Base-by-base conservation (phyloP, 2,329 filamentous ascomycete species). In the Dothideomycetes sp. region DNA sequence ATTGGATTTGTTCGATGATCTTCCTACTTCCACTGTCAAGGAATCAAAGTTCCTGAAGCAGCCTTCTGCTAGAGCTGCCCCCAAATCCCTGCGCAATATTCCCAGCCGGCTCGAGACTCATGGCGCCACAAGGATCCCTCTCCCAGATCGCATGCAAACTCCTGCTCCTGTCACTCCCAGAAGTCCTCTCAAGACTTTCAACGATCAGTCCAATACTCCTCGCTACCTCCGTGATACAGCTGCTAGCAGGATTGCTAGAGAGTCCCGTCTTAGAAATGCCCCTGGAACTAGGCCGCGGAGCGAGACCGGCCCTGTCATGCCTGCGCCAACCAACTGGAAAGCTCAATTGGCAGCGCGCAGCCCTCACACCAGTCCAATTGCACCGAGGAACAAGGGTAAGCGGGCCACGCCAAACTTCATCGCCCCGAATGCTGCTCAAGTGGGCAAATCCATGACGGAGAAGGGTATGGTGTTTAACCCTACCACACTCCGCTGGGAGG, bases 401-500 rank as follows among this genome's bases (percentile, higher is more conserved):
- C 56, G 61, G 36, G 48, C 58, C 58, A 49, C 89, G 59, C 91
- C 91, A 40, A 83, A 89, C 15, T 33, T 46, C 24, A 46, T 46
- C 27, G 34, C 42, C 11, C 44, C 44, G 22, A 40, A 37, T 33
- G 38, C 42, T 19, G 30, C 38, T 19, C 43, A 41, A 34, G 35
- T 29, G 14, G 37, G 37, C 41, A 46, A 46, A 30, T 38, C 41
- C 35, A 43, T 42, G 16, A 19, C 80, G 54, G 75, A 94, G 45
- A 91, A 94, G 60, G 91, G 89, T 47, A 98, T 98, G 91, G 81
- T 78, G 40, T 98, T 94, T 59, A 96, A 98, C 54, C 85, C 91
- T 5, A 69, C 73, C 19, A 83, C 84, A 7, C 91, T 80, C 54
- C 75, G 79, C 36, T 98, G 91, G 91, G 91, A 98, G 68, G 91